A percentile compares a stretch with the other conserved stretches of the same genome.
Evolutionary conservation across 2,329 filamentous ascomycete species (phyloP).

Genomic region (Fusarium palustre): DNA sequence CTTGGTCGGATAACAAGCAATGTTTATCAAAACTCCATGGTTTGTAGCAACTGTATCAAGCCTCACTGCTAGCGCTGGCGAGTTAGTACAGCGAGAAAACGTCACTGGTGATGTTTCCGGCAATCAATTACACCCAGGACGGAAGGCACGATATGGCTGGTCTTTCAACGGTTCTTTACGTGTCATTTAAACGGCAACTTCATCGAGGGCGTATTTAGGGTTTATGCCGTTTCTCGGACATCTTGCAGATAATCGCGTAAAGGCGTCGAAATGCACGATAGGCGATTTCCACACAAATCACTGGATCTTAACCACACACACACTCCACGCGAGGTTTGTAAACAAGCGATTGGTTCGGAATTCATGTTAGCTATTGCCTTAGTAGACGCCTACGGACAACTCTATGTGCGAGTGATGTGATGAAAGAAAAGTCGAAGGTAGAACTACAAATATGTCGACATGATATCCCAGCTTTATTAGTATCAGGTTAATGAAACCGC

Average conservation of each 20-base stretch:
- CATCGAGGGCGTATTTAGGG: constrained; percentile 27
- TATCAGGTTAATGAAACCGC: not conserved
- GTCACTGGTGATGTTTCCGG: constrained; percentile 39
- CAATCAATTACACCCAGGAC: not conserved
- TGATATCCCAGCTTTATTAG: not conserved
- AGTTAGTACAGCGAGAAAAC: constrained; percentile 21
- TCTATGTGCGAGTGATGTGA: not conserved
- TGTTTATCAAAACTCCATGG: not conserved
- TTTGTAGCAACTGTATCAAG: not conserved
- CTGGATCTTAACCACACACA: not conserved
- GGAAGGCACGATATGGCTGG: constrained; percentile 11
- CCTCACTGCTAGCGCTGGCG: constrained; percentile 9
- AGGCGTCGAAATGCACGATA: constrained; percentile 11
- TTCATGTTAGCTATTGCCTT: not conserved
- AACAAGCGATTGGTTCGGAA: not conserved
- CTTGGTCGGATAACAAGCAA: not conserved
- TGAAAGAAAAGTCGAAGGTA: not conserved
- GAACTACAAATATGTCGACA: not conserved
- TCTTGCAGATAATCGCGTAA: constrained; percentile 9
- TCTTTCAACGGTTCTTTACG: constrained; percentile 20
- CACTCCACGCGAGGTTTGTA: not conserved
- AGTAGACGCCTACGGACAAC: too few relatives aligned
- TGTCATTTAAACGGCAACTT: constrained; percentile 3
- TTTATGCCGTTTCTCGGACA: constrained; percentile 30
- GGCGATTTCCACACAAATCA: not conserved